Evolutionary conservation across 768 basidiomycete species (phyloP).

Genomic region (Podaxis sp.): DNA sequence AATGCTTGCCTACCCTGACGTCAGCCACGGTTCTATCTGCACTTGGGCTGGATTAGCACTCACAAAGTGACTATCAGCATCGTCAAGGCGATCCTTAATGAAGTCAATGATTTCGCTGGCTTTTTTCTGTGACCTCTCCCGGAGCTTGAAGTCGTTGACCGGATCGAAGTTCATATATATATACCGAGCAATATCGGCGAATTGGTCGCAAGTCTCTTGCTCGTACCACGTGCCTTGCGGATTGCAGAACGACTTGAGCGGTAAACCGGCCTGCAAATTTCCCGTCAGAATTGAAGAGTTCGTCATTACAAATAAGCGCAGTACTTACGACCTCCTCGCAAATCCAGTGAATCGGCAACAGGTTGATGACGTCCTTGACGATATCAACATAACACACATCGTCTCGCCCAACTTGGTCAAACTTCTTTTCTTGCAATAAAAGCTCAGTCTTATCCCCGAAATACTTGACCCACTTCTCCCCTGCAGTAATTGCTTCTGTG

Average conservation of each 20-base stretch:
- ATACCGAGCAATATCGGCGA: conserved; percentile 53
- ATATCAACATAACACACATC: conserved; percentile 49
- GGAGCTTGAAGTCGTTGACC: conserved; percentile 47
- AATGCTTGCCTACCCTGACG: background rate
- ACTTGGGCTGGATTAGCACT: conserved; percentile 16
- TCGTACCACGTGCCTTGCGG: conserved; percentile 36
- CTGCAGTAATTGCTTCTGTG: conserved; percentile 8
- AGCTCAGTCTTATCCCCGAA: conserved; percentile 33
- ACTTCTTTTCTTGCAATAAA: conserved; percentile 36
- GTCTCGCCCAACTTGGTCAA: conserved; percentile 27
- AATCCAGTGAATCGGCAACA: conserved; percentile 62
- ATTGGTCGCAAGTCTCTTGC: conserved; percentile 37
- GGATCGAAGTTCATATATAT: conserved; percentile 44
- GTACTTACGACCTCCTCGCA: conserved; percentile 53
- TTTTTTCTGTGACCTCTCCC: conserved; percentile 36
- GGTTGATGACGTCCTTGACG: conserved; percentile 66
- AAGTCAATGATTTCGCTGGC: conserved; percentile 29
- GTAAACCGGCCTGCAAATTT: conserved; percentile 42
- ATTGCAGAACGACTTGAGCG: conserved; percentile 35
- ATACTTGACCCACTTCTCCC: conserved; percentile 21
- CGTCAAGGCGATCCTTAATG: conserved; percentile 32
- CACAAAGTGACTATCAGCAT: conserved; percentile 19
- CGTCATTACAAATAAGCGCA: background rate
- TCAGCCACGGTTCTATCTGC: conserved; percentile 19
- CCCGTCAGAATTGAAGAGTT: background rate